Conservation (phyloP, 345 rosid genomes). For the Salix suchowensis region DNA sequence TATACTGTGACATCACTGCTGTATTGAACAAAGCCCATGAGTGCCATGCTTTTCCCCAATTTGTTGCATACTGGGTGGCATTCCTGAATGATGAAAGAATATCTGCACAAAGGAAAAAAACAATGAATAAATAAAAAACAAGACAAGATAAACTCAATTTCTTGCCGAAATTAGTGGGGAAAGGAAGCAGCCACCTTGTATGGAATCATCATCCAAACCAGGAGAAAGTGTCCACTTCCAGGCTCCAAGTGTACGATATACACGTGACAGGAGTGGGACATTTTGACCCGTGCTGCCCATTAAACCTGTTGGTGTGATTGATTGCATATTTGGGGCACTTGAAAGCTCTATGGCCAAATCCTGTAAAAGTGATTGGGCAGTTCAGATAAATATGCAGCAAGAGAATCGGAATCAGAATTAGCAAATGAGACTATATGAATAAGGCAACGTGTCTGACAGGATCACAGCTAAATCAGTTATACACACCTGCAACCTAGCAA, state of each 20-base stretch:
- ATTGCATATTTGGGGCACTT: slow-evolving; percentile 48
- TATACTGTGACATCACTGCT: slow-evolving; percentile 93
- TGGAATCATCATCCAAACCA: slow-evolving; percentile 82
- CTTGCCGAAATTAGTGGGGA: neutral
- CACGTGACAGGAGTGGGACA: slow-evolving; percentile 79
- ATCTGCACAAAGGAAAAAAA: slow-evolving; percentile 37
- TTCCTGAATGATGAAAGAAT: slow-evolving; percentile 66
- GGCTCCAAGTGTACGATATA: slow-evolving; percentile 72
- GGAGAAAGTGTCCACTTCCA: slow-evolving; percentile 94
- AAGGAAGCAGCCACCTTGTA: slow-evolving; percentile 52
- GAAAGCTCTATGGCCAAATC: slow-evolving; percentile 70
- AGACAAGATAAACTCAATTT: neutral
- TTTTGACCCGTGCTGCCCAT: slow-evolving; percentile 44
- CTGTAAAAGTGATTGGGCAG: slow-evolving; percentile 33
- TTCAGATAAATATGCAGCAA: slow-evolving; percentile 11
- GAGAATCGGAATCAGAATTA: slow-evolving; percentile 2
- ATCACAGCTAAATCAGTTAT: slow-evolving; percentile 5
- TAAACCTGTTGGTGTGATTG: slow-evolving; percentile 42
- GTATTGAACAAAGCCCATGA: slow-evolving; percentile 97
- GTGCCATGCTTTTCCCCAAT: slow-evolving; percentile 99
- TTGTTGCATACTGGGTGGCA: slow-evolving; percentile 70
- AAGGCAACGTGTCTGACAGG: neutral
- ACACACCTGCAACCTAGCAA: slow-evolving; percentile 73
- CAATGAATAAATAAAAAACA: neutral
- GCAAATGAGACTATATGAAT: slow-evolving; percentile 7